These are phyloP conservation scores for Posidonia australis DNA, from an alignment of 106 monocot species.

Conservation along the genomic window DNA sequence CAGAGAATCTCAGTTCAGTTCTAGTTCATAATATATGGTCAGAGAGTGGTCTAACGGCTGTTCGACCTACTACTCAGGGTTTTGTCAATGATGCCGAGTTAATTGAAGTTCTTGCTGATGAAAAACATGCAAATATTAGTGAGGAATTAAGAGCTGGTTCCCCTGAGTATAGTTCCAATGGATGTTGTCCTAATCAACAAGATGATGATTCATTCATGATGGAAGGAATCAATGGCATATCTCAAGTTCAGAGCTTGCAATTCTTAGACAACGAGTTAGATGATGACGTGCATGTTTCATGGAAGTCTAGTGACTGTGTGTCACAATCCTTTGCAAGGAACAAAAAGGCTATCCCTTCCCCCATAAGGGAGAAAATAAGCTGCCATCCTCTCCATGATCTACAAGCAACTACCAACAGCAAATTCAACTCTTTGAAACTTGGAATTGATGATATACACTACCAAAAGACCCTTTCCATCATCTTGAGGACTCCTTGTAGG, in stretches of 20 bases:
- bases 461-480: slow-evolving; percentile 27
- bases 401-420: slow-evolving; percentile 15
- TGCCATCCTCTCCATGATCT: slow-evolving; percentile 4
- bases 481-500: slow-evolving; percentile 25
- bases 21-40: not conserved
- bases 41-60: not conserved
- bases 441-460: slow-evolving; percentile 35
- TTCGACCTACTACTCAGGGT: slow-evolving; percentile 9
- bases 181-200: slow-evolving; percentile 8
- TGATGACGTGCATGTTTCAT: slow-evolving; percentile 24
- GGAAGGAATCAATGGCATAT: not conserved
- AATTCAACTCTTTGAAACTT: slow-evolving; percentile 25
- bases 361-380: slow-evolving; percentile 5
- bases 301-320: slow-evolving; percentile 25
- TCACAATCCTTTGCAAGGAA: slow-evolving; percentile 8
- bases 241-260: not conserved
- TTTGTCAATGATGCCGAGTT: slow-evolving; percentile 10
- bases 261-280: slow-evolving; percentile 30
- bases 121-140: not conserved
- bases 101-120: not conserved
- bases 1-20: not conserved
- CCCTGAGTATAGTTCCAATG: slow-evolving; percentile 32
- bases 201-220: too few relatives aligned
- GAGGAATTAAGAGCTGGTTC: slow-evolving; percentile 31
- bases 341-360: slow-evolving; percentile 17